Percentiles rank a stretch among this genome's conserved stretches.
phyloP scores from a whole-genome alignment of 2,329 filamentous ascomycete genomes.

The Metarhizium guizhouense region DNA sequence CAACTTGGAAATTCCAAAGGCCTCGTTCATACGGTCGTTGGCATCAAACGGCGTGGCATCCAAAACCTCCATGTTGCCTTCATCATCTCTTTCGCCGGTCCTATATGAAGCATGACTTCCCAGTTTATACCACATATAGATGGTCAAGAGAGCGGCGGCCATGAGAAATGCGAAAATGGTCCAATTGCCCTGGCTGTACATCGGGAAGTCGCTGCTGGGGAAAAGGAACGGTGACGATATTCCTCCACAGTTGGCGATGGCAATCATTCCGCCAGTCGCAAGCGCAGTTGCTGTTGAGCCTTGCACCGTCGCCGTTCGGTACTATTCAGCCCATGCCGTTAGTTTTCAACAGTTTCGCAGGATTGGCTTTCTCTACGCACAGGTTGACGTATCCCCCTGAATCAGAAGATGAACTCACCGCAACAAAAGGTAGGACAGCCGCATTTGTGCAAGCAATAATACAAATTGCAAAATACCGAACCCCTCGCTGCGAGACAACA shows the following conservation, averaged over 20 bases:
- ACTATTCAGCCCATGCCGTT: slow-evolving; percentile 10
- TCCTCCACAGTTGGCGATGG: slow-evolving; percentile 24
- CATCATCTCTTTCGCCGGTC: slow-evolving; percentile 12
- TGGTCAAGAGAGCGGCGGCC: slow-evolving; percentile 14
- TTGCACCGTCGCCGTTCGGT: slow-evolving; percentile 23
- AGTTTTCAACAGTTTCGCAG: not conserved
- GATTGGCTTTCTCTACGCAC: not conserved
- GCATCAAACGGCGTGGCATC: slow-evolving; percentile 7
- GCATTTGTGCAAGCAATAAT: slow-evolving; percentile 25
- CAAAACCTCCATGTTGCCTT: slow-evolving; percentile 14
- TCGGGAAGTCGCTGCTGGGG: slow-evolving; percentile 18
- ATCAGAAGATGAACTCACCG: slow-evolving; percentile 14
- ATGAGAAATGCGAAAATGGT: slow-evolving; percentile 23
- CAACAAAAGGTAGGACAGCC: slow-evolving; percentile 23
- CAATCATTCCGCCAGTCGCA: slow-evolving; percentile 25
- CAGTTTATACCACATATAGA: slow-evolving; percentile 22
- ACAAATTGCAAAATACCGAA: slow-evolving; percentile 21
- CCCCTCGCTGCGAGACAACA: slow-evolving; percentile 19
- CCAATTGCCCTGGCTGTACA: slow-evolving; percentile 26
- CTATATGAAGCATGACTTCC: slow-evolving; percentile 22
- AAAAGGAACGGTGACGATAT: slow-evolving; percentile 26
- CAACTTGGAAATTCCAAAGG: slow-evolving; percentile 9
- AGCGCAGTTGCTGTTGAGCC: slow-evolving; percentile 23
- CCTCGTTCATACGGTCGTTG: slow-evolving; percentile 14
- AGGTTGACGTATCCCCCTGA: not conserved